A percentile compares a stretch with the other conserved stretches of the same genome.
These are phyloP conservation scores for Fusarium annulatum DNA, from an alignment of 2,329 filamentous ascomycete species.

Conservation along the genomic window DNA sequence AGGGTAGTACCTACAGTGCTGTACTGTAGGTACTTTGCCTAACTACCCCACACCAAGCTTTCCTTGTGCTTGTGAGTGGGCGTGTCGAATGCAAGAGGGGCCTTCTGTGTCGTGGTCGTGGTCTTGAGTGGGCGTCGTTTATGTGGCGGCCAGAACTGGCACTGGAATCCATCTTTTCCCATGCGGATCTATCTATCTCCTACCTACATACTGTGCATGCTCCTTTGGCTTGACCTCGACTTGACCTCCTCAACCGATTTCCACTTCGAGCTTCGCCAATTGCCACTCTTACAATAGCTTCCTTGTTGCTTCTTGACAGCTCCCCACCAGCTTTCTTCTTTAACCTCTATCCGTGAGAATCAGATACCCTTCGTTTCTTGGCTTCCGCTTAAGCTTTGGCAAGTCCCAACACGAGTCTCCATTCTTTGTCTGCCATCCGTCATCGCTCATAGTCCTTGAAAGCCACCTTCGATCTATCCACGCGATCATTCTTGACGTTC, in stretches of 20 bases:
- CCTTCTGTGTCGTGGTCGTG: constrained; percentile 34
- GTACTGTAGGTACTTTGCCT: neutral
- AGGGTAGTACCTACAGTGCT: constrained; percentile 1
- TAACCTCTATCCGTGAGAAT: constrained; percentile 18
- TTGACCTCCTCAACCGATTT: constrained; percentile 38
- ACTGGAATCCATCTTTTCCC: constrained; percentile 47
- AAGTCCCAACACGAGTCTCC: constrained; percentile 39
- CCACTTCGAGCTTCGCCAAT: constrained; percentile 27
- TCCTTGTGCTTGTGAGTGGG: constrained; percentile 43
- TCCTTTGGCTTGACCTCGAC: neutral
- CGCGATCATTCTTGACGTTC: constrained; percentile 37
- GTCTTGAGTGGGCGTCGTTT: constrained; percentile 40
- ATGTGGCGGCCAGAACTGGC: constrained; percentile 43
- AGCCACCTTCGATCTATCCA: constrained; percentile 28
- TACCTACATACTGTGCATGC: neutral
- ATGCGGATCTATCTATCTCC: constrained; percentile 41
- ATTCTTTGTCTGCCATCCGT: constrained; percentile 38
- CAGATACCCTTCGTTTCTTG: constrained; percentile 27
- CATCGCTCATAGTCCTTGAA: constrained; percentile 40
- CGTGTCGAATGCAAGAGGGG: constrained; percentile 24
- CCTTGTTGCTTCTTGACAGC: constrained; percentile 28
- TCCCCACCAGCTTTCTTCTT: constrained; percentile 25
- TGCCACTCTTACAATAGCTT: constrained; percentile 34
- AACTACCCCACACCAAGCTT: constrained; percentile 45
- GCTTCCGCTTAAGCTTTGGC: constrained; percentile 38